Conservation (phyloP, 768 basidiomycete genomes). For the Mrakia hoshinonis region DNA sequence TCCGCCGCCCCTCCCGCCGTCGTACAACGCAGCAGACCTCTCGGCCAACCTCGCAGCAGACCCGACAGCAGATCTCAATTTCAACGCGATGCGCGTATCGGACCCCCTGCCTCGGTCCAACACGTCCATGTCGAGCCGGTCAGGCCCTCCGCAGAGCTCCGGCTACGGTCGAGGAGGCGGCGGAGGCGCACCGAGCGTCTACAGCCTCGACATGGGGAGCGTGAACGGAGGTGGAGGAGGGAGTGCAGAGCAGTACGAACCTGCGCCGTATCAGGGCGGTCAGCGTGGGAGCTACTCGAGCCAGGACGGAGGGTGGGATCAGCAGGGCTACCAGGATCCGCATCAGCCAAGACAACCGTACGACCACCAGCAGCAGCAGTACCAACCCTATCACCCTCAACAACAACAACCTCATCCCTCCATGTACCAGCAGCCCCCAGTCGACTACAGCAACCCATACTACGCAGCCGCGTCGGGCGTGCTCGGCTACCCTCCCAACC, state of each 20-base stretch:
- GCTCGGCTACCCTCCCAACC: slow-evolving; percentile 34
- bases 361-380: slow-evolving; percentile 26
- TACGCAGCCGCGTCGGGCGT: slow-evolving; percentile 40
- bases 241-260: background rate
- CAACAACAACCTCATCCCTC: slow-evolving; percentile 27
- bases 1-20: background rate
- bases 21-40: background rate
- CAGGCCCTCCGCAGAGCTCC: slow-evolving; percentile 43
- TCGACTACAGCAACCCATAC: slow-evolving; percentile 39
- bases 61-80: slow-evolving; percentile 32
- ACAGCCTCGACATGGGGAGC: slow-evolving; percentile 34
- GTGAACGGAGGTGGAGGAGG: slow-evolving; percentile 37
- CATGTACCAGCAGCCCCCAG: slow-evolving; percentile 29
- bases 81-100: slow-evolving; percentile 51
- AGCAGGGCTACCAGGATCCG: slow-evolving; percentile 33
- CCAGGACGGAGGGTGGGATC: slow-evolving; percentile 39
- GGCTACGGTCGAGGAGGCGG: slow-evolving; percentile 33
- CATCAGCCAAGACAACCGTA: slow-evolving; percentile 12
- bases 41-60: background rate
- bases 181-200: slow-evolving; percentile 23
- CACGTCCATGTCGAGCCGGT: slow-evolving; percentile 25
- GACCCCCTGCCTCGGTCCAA: slow-evolving; percentile 42
- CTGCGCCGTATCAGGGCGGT: background rate
- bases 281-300: slow-evolving; percentile 20
- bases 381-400: slow-evolving; percentile 26